Evolutionary conservation across 306 rosid genomes (phyloP).

Genomic region (Senna tora): DNA sequence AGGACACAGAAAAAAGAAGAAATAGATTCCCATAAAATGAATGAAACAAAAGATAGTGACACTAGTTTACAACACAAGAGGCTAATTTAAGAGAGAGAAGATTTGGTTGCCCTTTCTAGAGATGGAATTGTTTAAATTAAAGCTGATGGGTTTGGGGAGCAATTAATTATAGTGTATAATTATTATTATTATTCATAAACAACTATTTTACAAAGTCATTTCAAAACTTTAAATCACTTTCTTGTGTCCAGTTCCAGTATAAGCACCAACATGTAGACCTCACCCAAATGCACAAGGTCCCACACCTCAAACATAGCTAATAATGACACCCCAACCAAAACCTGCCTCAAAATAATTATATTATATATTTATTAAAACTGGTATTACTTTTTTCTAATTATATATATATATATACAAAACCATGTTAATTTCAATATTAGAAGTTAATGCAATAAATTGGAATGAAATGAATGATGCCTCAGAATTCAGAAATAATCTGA

Average conservation of each 20-base stretch:
- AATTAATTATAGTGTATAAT: conserved; percentile 40
- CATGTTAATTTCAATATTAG: too few species aligned
- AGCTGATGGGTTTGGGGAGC: conserved; percentile 63
- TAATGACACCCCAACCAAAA: conserved; percentile 62
- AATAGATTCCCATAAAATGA: conserved; percentile 49
- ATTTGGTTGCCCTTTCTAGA: conserved; percentile 33
- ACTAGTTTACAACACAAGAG: conserved; percentile 38
- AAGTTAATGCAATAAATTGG: too few species aligned
- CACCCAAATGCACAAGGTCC: conserved; percentile 57
- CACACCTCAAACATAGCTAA: conserved; percentile 43
- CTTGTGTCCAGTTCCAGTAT: conserved; percentile 56
- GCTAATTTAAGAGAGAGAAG: conserved; percentile 31
- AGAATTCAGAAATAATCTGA: not conserved
- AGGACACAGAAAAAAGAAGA: conserved; percentile 29
- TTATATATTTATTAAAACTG: too few species aligned
- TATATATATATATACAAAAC: too few species aligned
- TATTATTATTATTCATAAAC: conserved; percentile 33
- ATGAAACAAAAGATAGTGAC: conserved; percentile 58
- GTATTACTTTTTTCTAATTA: too few species aligned
- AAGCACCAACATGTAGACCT: conserved; percentile 72
- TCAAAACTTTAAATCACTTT: conserved; percentile 50
- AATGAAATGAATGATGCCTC: not conserved
- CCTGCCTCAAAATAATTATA: not conserved
- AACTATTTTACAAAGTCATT: conserved; percentile 40
- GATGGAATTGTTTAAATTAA: conserved; percentile 48